Evolutionary conservation across 108 stramenopile species (phyloP), one percentile per base, ranked within the genome.

Genomic region (Skeletonema potamos): DNA sequence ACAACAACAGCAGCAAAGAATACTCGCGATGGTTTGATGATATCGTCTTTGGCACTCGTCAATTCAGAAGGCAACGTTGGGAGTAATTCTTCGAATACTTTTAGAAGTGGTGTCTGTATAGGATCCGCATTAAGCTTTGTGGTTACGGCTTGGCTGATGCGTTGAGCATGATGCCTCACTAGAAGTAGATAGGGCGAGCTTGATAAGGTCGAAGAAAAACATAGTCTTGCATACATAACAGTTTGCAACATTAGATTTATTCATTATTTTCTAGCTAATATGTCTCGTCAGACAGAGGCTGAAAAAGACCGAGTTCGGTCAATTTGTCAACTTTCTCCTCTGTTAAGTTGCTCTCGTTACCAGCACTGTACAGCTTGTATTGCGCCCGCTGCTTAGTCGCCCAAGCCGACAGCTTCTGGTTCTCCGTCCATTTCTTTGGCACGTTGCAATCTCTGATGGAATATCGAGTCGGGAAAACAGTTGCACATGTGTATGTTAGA

Each of bases 331-430:
- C 48, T 51, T 51, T 51, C 48, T 51, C 48, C 48, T 51, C 48
- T 3, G 48, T 51, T 20, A 51, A 51, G 1, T 22, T 24, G 48
- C 48, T 22, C 22, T 4, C 6, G 3, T 48, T 48, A 48, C 46
- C 46, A 48, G 46, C 17, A 48, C 20, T 22, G 46, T 48, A 22
- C 20, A 48, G 58, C 9, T 30, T 59, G 58, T 59, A 36, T 24
- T 33, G 29, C 60, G 54, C 44, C 43, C 65, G 33, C 39, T 74
- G 74, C 29, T 62, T 67, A 0, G 55, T 56, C 29, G 67, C 74
- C 74, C 74, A 74, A 37, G 30, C 26, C 13, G 64, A 22, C 74
- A 74, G 61, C 34, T 32, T 58, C n/a, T 56, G 59, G 56, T 67
- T 74, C 44, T 37, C 59, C 27, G 29, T 22, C 74, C 74, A 74